These are phyloP conservation scores for Phytophthora europaea DNA, from an alignment of 352 stramenopile genomes.

Conservation along the genomic window DNA sequence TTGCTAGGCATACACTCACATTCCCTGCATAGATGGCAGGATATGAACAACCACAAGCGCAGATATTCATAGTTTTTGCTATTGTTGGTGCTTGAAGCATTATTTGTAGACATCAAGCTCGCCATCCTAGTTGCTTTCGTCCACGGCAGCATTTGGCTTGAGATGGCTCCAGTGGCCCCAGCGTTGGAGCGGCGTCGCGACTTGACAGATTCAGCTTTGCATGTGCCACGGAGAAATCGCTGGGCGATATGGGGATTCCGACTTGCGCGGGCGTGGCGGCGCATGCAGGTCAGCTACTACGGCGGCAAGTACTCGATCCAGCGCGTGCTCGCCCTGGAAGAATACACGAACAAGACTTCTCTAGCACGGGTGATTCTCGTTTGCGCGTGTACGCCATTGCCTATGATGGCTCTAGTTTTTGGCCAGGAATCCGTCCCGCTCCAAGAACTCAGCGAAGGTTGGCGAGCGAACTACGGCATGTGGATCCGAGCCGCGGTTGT, in stretches of 20 bases:
- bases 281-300: slow-evolving; percentile 41
- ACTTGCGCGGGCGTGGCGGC: slow-evolving; percentile 1
- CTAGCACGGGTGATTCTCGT: slow-evolving; percentile 11
- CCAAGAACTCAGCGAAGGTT: slow-evolving; percentile 18
- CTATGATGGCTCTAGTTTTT: slow-evolving; percentile 24
- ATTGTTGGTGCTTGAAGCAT: neutral
- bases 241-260: neutral
- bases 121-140: neutral
- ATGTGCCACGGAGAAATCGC: neutral
- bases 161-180: slow-evolving; percentile 8
- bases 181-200: neutral
- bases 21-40: too few species aligned
- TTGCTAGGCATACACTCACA: too few species aligned
- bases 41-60: too few species aligned
- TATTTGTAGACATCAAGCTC: neutral
- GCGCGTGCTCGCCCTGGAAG: slow-evolving; percentile 28
- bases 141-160: neutral
- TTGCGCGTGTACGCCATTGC: slow-evolving; percentile 17
- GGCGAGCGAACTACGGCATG: slow-evolving; percentile 23
- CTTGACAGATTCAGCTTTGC: neutral
- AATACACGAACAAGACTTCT: slow-evolving; percentile 24
- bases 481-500: slow-evolving; percentile 32
- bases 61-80: neutral
- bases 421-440: slow-evolving; percentile 28
- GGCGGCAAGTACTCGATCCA: slow-evolving; percentile 40